Evolutionary conservation across 139 green algal species (phyloP).

Genomic region (Auxenochlorella pyrenoidosa): DNA sequence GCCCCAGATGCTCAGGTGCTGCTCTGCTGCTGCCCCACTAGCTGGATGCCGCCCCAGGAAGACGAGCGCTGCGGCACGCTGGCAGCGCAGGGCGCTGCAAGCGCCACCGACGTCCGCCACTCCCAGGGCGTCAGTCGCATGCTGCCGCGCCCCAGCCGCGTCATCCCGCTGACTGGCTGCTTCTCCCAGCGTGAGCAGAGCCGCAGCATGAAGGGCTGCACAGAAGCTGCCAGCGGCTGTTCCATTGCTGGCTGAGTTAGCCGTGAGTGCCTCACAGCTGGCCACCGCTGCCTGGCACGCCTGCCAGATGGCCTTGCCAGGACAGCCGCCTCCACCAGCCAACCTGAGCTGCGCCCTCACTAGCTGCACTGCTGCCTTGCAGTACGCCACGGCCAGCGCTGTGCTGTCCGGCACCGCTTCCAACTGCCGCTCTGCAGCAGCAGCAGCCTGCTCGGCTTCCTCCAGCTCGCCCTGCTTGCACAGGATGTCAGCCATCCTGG

Average conservation of each 20-base stretch:
- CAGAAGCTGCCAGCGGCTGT: neutral
- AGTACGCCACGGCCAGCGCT: neutral
- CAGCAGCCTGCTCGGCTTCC: neutral
- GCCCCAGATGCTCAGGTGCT: constrained; percentile 19
- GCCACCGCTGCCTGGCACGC: neutral
- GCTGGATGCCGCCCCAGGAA: constrained; percentile 5
- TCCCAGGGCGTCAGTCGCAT: neutral
- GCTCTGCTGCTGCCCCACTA: neutral
- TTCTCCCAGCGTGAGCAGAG: constrained; percentile 2
- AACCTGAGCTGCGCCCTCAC: neutral
- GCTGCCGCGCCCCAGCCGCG: neutral
- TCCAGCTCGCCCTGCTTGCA: constrained; percentile 21
- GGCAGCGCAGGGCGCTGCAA: neutral
- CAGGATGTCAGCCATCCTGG: constrained; percentile 27
- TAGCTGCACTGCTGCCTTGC: neutral
- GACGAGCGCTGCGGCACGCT: constrained; percentile 15
- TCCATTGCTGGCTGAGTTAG: neutral
- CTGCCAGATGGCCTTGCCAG: neutral
- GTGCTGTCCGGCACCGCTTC: neutral
- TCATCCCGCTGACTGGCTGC: neutral
- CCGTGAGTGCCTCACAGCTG: neutral
- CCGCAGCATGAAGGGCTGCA: neutral
- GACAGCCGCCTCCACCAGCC: neutral
- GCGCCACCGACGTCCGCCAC: neutral
- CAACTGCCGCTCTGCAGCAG: constrained; percentile 7